phyloP scores from a whole-genome alignment of 176 grass and related monocot species.

The Avena atlantica region DNA sequence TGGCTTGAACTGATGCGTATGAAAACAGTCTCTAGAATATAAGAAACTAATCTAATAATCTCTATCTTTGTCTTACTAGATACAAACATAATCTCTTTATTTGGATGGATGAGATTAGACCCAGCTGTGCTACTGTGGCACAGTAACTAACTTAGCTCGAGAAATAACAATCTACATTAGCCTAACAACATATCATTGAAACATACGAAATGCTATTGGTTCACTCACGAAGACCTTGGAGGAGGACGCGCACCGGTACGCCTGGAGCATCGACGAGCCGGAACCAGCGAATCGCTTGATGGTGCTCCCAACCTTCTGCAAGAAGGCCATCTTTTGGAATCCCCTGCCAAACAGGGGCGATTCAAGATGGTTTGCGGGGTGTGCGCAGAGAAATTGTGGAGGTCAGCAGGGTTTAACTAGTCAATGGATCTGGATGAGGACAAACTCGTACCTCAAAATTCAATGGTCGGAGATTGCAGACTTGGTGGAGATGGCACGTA shows the following conservation, averaged over 20 bases:
- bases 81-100: not conserved
- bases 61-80: not conserved
- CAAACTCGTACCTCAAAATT: not conserved
- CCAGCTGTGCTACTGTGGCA: not conserved
- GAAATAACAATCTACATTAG: not conserved
- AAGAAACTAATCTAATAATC: not conserved
- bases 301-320: conserved; percentile 58
- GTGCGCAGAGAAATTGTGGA: not conserved
- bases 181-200: not conserved
- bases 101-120: not conserved
- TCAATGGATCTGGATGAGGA: not conserved
- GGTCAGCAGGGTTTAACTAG: not conserved
- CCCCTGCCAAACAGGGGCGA: not conserved
- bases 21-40: not conserved
- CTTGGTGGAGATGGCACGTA: not conserved
- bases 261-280: conserved; percentile 51
- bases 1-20: not conserved
- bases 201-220: not conserved
- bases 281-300: conserved; percentile 51
- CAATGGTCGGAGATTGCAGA: not conserved
- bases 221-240: conserved; percentile 59
- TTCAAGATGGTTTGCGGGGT: not conserved
- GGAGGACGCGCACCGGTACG: conserved; percentile 65
- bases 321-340: conserved; percentile 46
- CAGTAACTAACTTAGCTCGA: not conserved